phyloP scores from a whole-genome alignment of 2,329 filamentous ascomycete species.

The Trichoderma koningiopsis region DNA sequence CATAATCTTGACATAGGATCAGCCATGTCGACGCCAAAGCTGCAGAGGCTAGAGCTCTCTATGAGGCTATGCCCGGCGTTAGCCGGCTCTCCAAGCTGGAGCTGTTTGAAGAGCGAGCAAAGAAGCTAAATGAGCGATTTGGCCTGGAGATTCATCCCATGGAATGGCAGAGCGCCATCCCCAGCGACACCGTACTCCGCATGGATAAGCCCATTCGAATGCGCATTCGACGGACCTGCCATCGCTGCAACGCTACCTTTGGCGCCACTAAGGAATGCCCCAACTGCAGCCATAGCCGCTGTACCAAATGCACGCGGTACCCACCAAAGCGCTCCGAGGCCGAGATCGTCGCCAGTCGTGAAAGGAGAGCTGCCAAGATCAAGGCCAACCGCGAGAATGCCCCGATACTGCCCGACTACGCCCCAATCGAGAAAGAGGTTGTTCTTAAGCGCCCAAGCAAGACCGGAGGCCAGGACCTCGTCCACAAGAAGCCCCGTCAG shows the following conservation, averaged over 20 bases:
- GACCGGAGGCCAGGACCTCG: constrained; percentile 68
- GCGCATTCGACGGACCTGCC: constrained; percentile 77
- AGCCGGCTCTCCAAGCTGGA: constrained; percentile 51
- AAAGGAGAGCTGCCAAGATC: constrained; percentile 51
- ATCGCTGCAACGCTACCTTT: constrained; percentile 76
- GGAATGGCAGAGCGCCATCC: constrained; percentile 53
- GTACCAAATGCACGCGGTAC: constrained; percentile 76
- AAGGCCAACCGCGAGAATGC: constrained; percentile 61
- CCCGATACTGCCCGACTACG: constrained; percentile 54
- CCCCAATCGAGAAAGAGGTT: constrained; percentile 50
- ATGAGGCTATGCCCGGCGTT: constrained; percentile 39
- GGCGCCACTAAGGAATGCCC: constrained; percentile 71
- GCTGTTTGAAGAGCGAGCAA: constrained; percentile 58
- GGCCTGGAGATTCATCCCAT: constrained; percentile 58
- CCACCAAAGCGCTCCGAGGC: constrained; percentile 66
- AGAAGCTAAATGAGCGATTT: constrained; percentile 57
- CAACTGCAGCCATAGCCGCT: constrained; percentile 77
- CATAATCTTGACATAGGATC: not conserved
- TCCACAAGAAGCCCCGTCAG: constrained; percentile 72
- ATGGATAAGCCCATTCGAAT: constrained; percentile 77
- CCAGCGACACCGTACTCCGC: constrained; percentile 59
- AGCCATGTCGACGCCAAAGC: constrained; percentile 14
- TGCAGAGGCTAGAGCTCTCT: constrained; percentile 34
- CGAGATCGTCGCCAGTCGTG: constrained; percentile 55
- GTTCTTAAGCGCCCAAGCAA: constrained; percentile 65